Conservation (phyloP, 2,329 filamentous ascomycete genomes). For the Ophiostoma ips region DNA sequence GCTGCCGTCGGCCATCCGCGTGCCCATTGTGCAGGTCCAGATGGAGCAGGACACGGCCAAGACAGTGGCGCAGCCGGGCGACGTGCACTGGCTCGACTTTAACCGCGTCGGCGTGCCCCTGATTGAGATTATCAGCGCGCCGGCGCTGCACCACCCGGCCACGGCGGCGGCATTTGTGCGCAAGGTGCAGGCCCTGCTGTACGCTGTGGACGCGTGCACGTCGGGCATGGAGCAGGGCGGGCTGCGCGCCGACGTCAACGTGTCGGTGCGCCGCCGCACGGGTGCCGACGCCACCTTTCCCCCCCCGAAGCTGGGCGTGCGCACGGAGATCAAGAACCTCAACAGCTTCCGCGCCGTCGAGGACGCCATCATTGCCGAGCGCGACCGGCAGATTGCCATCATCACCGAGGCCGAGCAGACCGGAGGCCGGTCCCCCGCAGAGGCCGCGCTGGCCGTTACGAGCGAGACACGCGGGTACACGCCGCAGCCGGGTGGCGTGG, state of each 20-base stretch:
- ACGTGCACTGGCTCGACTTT: conserved; percentile 72
- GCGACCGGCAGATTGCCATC: conserved; percentile 72
- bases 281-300: neutral
- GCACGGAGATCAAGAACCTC: conserved; percentile 95
- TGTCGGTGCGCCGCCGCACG: conserved; percentile 47
- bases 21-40: conserved; percentile 88
- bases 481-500: conserved; percentile 46
- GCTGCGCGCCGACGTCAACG: conserved; percentile 85
- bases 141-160: conserved; percentile 72
- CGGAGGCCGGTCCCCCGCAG: conserved; percentile 25
- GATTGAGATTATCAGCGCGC: conserved; percentile 88
- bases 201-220: conserved; percentile 70
- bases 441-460: conserved; percentile 32
- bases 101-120: conserved; percentile 85
- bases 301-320: conserved; percentile 57
- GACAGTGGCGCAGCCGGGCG: conserved; percentile 63
- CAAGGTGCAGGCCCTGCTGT: conserved; percentile 73
- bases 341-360: conserved; percentile 92
- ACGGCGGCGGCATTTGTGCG: conserved; percentile 80
- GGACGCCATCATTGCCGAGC: conserved; percentile 83
- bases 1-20: conserved; percentile 53
- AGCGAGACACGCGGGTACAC: conserved; percentile 93
- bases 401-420: conserved; percentile 72
- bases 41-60: conserved; percentile 98
- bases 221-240: conserved; percentile 90